Evolutionary conservation across 352 stramenopile species (phyloP).

Genomic region (Globisporangium cylindrosporum): DNA sequence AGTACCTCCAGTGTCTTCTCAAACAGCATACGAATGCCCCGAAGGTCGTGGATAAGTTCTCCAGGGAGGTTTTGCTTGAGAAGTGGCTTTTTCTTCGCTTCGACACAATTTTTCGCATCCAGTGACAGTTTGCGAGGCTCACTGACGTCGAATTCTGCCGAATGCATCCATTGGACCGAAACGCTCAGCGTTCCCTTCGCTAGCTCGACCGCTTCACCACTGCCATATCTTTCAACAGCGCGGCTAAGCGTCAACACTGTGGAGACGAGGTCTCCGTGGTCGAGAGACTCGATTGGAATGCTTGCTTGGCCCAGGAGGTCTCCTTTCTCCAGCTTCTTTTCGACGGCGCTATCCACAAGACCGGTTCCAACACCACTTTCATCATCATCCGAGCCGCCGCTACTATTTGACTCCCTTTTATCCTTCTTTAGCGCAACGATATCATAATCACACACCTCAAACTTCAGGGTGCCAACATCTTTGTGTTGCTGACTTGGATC

Average conservation of each 20-base stretch:
- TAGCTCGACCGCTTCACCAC: conserved; percentile 18
- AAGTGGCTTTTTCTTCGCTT: conserved; percentile 19
- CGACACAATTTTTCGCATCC: background rate
- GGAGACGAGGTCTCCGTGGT: conserved; percentile 37
- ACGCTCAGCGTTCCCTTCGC: conserved; percentile 43
- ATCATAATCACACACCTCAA: conserved; percentile 43
- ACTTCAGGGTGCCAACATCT: background rate
- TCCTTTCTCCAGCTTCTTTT: conserved; percentile 8
- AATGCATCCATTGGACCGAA: conserved; percentile 58
- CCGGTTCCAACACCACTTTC: background rate
- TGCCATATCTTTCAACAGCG: conserved; percentile 20
- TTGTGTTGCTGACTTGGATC: background rate
- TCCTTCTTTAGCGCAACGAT: conserved; percentile 20
- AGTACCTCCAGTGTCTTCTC: conserved; percentile 23
- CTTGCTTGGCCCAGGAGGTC: conserved; percentile 50
- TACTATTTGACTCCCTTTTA: conserved; percentile 5
- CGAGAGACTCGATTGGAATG: conserved; percentile 39
- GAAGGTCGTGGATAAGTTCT: conserved; percentile 20
- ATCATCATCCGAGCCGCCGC: conserved; percentile 14
- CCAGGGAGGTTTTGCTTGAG: conserved; percentile 24
- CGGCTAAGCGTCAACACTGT: conserved; percentile 33
- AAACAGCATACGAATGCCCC: conserved; percentile 17
- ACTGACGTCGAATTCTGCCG: background rate
- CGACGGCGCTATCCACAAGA: background rate
- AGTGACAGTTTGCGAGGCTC: background rate